Evolutionary conservation across 495 filamentous ascomycete species (phyloP).

Genomic region (Astrothelium macrocarpum): DNA sequence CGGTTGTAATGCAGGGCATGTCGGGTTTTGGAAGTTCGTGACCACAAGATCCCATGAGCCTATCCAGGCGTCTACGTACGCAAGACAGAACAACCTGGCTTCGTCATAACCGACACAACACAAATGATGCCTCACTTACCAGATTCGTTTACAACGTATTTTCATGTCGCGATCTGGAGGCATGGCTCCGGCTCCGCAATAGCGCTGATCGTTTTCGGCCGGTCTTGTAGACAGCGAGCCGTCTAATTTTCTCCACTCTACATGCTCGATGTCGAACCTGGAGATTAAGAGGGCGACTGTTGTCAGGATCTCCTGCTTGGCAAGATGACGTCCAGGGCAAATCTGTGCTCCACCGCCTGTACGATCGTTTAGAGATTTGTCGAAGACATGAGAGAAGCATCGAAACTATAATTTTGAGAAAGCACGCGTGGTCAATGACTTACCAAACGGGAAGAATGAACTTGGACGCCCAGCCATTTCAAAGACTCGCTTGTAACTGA

Average conservation of each 20-base stretch:
- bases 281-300: background rate
- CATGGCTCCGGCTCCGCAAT: too few relatives aligned
- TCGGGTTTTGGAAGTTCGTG: too few relatives aligned
- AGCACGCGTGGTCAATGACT: background rate
- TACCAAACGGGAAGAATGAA: background rate
- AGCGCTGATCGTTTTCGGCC: background rate
- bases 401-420: too few relatives aligned
- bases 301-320: background rate
- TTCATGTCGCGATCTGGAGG: too few relatives aligned
- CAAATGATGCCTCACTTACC: too few relatives aligned
- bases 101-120: too few relatives aligned
- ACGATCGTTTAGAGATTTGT: background rate
- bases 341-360: background rate
- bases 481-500: background rate
- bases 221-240: background rate
- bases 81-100: too few relatives aligned
- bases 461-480: background rate
- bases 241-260: background rate
- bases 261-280: background rate
- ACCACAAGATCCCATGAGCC: too few relatives aligned
- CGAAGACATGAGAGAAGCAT: too few relatives aligned
- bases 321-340: background rate
- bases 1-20: too few relatives aligned
- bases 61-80: too few relatives aligned
- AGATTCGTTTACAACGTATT: too few relatives aligned